Evolutionary conservation across 768 basidiomycete species (phyloP), one percentile per base, ranked within the genome.

Genomic region (Calocybe cyanea): DNA sequence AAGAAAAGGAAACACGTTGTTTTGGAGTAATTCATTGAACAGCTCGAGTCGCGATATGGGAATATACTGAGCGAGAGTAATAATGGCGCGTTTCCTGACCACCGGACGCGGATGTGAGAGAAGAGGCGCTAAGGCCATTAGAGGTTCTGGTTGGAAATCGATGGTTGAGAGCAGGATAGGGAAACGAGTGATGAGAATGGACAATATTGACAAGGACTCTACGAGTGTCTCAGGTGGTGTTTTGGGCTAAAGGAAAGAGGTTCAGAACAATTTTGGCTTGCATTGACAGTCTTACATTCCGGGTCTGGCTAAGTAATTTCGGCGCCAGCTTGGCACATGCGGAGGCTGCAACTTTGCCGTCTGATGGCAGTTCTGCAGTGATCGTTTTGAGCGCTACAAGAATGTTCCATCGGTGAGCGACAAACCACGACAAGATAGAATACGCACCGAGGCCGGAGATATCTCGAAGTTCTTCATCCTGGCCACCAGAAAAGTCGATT

Each of bases 391-490:
- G 72, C 4, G 92, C 95, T 94, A 55, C 23, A 37, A 9, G 52
- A 35, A 25, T 20, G 15, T 25, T 38, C n/a, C 24, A 21, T 17
- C 2, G 34, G 24, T 20, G 9, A 5, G 11, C 5, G 5, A 14
- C 13, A 14, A 21, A 7, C 34, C 4, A n/a, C 17, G n/a, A 37
- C 3, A 7, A 19, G 41, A 7, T 39, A 45, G 46, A 40, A 11
- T 6, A 52, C 76, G 46, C 41, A 96, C 94, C 95, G 45, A 97
- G 78, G 35, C 86, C 86, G 7, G 94, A 92, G 44, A 99, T 93
- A 69, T 98, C 94, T 48, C 96, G 75, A 42, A 95, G 70, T 55
- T 96, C 93, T 57, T 97, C 94, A 43, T 97, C 92, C 60, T 87
- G 82, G 18, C 87, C 85, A 15, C 81, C 78, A 0, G 90, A 90